Conservation (phyloP, 2,329 filamentous ascomycete genomes). For the Fusarium oxysporum region DNA sequence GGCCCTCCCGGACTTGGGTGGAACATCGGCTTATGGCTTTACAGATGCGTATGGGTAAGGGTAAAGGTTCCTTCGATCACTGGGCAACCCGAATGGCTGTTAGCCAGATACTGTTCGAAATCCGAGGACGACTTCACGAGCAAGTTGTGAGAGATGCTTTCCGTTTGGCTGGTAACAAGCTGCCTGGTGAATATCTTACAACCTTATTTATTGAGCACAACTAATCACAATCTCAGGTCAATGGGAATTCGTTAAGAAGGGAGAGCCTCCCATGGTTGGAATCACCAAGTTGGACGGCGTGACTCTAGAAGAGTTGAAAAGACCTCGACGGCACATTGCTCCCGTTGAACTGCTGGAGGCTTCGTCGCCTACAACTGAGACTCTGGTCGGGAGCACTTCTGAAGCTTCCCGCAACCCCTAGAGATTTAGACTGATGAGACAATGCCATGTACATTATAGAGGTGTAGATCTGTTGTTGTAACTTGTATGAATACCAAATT, state of each 20-base stretch:
- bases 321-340: slow-evolving; percentile 76
- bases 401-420: slow-evolving; percentile 48
- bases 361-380: slow-evolving; percentile 49
- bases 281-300: slow-evolving; percentile 90
- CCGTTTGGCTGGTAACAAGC: slow-evolving; percentile 90
- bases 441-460: slow-evolving; percentile 42
- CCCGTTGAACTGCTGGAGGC: slow-evolving; percentile 53
- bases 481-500: slow-evolving; percentile 44
- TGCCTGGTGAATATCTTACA: slow-evolving; percentile 74
- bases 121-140: slow-evolving; percentile 93
- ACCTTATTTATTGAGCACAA: not conserved
- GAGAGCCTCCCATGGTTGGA: slow-evolving; percentile 89
- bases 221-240: slow-evolving; percentile 64
- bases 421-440: slow-evolving; percentile 11
- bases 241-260: slow-evolving; percentile 95
- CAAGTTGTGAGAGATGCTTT: slow-evolving; percentile 95
- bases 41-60: slow-evolving; percentile 96
- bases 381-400: slow-evolving; percentile 50
- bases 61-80: slow-evolving; percentile 96
- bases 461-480: slow-evolving; percentile 40
- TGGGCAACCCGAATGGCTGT: slow-evolving; percentile 93
- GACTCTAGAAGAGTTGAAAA: slow-evolving; percentile 85
- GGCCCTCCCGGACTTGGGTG: not conserved
- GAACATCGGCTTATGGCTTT: slow-evolving; percentile 33
- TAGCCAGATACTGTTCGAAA: slow-evolving; percentile 90